Base-by-base conservation (phyloP, 164 flowering plant species). In the Vitis vinifera region DNA sequence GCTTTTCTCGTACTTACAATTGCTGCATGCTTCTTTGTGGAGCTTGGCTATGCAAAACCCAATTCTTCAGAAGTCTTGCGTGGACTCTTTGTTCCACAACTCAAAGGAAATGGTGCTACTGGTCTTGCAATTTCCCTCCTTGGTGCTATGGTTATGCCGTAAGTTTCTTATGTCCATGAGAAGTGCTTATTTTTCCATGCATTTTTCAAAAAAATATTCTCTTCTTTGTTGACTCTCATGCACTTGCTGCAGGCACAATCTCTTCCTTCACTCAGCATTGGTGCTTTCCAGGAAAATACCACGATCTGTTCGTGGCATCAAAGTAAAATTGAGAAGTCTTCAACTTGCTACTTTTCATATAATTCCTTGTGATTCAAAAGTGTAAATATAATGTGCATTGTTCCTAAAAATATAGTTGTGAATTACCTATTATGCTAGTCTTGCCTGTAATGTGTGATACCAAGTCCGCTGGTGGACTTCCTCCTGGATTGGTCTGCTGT, bases 131-230 rank as follows among this genome's bases (percentile, higher is more conserved):
- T 93, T 73, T 91, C 98, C 59, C 91, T 93, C 29, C 91, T 93
- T 66, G 98, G 98, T 63, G 98, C 98, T 57, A 91, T 93, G 93
- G 94, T 93, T 70, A 93, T 93, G 97, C 98, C 98, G 98, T 91
- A 85, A 59, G 97, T 79, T 59, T 70, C 70, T 60, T 62, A 49
- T 57, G 4, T 55, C 9, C 7, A 37, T 37, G 5, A 37, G 44
- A 37, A 37, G 44, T 59, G 62, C 31, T 23, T 0, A 48, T 2
- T 50, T n/a, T 3, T 6, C 4, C 11, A 17, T 49, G 47, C 9
- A 37, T 37, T 9, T 55, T 62, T 48, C n/a, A 8, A 60, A 14
- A 14, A 13, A 51, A 47, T 15, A 16, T 29, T 44, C 55, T 76
- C 48, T 73, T 51, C 3, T 59, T 64, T 59, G 30, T 58, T 59